Evolutionary conservation across 2,329 filamentous ascomycete species (phyloP).

Genomic region (Cercospora zeina): DNA sequence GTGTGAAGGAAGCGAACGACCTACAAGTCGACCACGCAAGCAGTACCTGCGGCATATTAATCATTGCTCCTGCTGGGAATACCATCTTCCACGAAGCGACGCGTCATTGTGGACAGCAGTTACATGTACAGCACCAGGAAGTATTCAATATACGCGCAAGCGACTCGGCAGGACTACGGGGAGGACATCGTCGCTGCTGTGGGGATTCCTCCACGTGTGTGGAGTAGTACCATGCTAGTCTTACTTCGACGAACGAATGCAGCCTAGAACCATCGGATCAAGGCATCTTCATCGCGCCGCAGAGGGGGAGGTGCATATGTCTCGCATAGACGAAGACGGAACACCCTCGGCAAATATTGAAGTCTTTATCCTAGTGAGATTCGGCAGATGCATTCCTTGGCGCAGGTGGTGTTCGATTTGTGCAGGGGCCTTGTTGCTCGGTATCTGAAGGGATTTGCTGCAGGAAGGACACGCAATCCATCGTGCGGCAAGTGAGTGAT

Average conservation of each 20-base stretch:
- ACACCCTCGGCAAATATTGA: not conserved
- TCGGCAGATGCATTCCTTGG: conserved; percentile 2
- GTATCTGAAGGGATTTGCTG: not conserved
- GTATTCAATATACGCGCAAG: not conserved
- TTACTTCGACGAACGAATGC: not conserved
- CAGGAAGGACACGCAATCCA: not conserved
- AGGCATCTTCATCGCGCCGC: not conserved
- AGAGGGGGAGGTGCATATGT: not conserved
- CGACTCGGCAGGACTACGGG: not conserved
- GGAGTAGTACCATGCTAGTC: not conserved
- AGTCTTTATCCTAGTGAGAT: not conserved
- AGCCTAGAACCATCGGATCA: not conserved
- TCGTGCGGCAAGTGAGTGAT: not conserved
- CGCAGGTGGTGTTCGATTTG: not conserved
- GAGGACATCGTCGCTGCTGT: not conserved
- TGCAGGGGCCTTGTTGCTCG: not conserved
- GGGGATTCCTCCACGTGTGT: not conserved
- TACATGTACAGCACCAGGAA: no score
- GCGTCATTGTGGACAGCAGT: not conserved
- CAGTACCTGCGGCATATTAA: conserved; percentile 14
- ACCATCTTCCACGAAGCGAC: conserved; percentile 8
- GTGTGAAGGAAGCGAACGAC: not conserved
- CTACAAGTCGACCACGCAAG: conserved; percentile 8
- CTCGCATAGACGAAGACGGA: not conserved
- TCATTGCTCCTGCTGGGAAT: not conserved